Percentiles rank a stretch among this genome's conserved stretches.
Evolutionary conservation across 2,329 filamentous ascomycete species (phyloP).

Genomic region (Colletotrichum liaoningense): DNA sequence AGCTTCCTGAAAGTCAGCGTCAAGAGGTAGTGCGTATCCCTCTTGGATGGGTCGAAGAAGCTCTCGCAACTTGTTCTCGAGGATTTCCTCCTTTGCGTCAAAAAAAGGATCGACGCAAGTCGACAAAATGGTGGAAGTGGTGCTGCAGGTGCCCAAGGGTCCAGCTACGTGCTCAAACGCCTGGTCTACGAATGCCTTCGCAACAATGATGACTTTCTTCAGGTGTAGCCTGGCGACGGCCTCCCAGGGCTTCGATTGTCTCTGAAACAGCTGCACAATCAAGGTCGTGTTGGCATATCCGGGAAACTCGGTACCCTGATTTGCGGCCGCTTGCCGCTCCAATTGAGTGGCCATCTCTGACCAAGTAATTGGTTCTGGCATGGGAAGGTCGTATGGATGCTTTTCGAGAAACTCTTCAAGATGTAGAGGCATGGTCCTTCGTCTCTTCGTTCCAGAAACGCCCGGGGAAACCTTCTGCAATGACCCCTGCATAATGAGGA

Average conservation of each 20-base stretch:
- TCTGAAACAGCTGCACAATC: constrained; percentile 52
- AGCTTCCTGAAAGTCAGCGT: constrained; percentile 44
- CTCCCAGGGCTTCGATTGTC: constrained; percentile 52
- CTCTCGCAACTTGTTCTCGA: constrained; percentile 52
- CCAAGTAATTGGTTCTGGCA: constrained; percentile 40
- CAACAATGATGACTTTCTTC: constrained; percentile 40
- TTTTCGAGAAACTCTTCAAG: constrained; percentile 44
- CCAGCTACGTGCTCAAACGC: constrained; percentile 41
- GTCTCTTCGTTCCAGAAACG: not conserved
- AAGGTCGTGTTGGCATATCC: constrained; percentile 50
- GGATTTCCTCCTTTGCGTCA: constrained; percentile 41
- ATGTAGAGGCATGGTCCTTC: constrained; percentile 39
- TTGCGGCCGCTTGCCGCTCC: constrained; percentile 45
- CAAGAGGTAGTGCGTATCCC: constrained; percentile 47
- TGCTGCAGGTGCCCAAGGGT: constrained; percentile 27
- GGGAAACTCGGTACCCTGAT: constrained; percentile 55
- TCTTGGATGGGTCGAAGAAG: constrained; percentile 50
- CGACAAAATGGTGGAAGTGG: constrained; percentile 39
- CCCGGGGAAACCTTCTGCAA: constrained; percentile 28
- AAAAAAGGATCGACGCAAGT: constrained; percentile 47
- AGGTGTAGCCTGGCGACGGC: constrained; percentile 51
- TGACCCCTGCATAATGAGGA: constrained; percentile 41
- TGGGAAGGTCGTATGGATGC: constrained; percentile 41
- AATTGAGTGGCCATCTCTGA: constrained; percentile 42
- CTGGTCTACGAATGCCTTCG: constrained; percentile 51